Conservation (phyloP, 106 monocot genomes). For the Dendrobium nobile region DNA sequence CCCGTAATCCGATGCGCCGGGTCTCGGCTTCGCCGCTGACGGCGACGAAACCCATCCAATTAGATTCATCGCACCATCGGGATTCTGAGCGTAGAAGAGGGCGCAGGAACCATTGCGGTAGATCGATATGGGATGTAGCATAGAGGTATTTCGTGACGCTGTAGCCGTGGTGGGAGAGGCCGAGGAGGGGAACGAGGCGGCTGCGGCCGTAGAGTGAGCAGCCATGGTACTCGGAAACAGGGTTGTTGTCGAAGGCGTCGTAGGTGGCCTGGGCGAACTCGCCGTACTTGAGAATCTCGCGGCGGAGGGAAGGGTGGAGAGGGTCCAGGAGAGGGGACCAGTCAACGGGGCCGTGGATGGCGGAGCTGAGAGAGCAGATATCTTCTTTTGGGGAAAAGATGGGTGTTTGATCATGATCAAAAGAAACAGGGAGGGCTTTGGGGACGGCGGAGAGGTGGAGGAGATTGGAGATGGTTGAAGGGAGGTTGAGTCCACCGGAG, state of each 20-base stretch:
- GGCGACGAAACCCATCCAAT: constrained; percentile 77
- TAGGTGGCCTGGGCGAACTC: constrained; percentile 75
- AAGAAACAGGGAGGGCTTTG: neutral
- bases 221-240: constrained; percentile 37
- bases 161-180: constrained; percentile 35
- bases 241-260: constrained; percentile 69
- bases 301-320: constrained; percentile 63
- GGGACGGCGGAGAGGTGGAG: constrained; percentile 16
- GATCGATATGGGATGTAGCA: constrained; percentile 48
- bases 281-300: constrained; percentile 69
- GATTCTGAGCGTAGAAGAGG: constrained; percentile 25
- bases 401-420: constrained; percentile 7
- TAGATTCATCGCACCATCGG: constrained; percentile 60
- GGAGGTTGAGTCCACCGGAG: neutral
- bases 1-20: constrained; percentile 35
- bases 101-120: constrained; percentile 39
- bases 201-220: constrained; percentile 36
- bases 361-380: constrained; percentile 30
- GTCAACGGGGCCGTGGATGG: constrained; percentile 38
- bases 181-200: constrained; percentile 33
- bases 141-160: constrained; percentile 50
- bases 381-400: constrained; percentile 42
- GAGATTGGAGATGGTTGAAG: constrained; percentile 17
- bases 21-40: constrained; percentile 50
- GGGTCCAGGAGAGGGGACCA: constrained; percentile 57